Evolutionary conservation across 1,139 yeast species (phyloP), one percentile per base, ranked within the genome.

Genomic region (Blastobotrys malaysiensis): DNA sequence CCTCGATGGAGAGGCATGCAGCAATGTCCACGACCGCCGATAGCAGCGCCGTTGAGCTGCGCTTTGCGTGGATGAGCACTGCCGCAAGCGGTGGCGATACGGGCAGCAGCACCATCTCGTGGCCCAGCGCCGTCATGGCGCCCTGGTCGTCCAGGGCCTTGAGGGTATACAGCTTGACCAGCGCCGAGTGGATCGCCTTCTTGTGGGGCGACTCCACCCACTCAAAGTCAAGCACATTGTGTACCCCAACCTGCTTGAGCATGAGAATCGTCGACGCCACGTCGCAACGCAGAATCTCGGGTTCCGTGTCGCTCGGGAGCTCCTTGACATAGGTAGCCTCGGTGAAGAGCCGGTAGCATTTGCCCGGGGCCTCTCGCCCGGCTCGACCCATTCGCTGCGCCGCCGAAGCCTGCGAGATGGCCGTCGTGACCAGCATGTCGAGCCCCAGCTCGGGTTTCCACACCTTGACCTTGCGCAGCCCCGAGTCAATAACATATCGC

Each of bases 331-430:
- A 93, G 49, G 87, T 84, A 1, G 73, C 68, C 64, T 91, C 98
- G 54, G 87, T 83, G 68, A 86, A 95, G 43, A 93, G 73, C 57
- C 99, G 75, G 69, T 79, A 93, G 45, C 95, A 90, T 69, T 91
- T 93, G 52, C 99, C 99, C 46, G 87, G 82, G 6, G 82, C 78
- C 73, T 93, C 98, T 81, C 99, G 88, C 61, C 99, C 99, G 24
- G 99, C 99, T 78, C 99, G 88, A 69, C 99, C 99, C 55, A 95
- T 85, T 71, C 99, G 78, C 73, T 93, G 99, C 47, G 86, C 81
- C 0, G 99, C 99, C 45, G 96, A 87, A 0, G 98, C 96, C 65
- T 88, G 90, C 0, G 98, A 90, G 18, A 95, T 85, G 1, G 99
- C 93, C 0, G 95, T 89, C 0, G 97, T 90, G 51, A 91, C 74